Evolutionary conservation across 2,329 filamentous ascomycete genomes (phyloP).

Genomic region (Paecilomyces sp.): DNA sequence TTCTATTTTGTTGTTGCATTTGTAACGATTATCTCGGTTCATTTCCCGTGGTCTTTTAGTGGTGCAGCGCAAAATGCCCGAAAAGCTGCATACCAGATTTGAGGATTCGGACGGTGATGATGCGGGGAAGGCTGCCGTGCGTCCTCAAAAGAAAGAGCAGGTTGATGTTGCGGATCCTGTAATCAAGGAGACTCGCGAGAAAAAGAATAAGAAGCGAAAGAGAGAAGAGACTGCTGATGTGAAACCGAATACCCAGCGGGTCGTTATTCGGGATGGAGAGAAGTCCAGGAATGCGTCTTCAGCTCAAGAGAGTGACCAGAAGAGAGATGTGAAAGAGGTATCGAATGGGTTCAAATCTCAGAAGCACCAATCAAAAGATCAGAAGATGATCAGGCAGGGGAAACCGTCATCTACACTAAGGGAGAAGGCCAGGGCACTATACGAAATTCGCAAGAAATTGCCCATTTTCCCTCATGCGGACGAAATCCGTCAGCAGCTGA

Average conservation of each 20-base stretch:
- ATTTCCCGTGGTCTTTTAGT: background rate
- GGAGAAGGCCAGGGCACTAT: conserved; percentile 42
- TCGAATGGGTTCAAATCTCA: conserved; percentile 1
- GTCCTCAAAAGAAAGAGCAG: background rate
- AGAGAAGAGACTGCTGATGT: conserved; percentile 15
- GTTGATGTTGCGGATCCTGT: background rate
- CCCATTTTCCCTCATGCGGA: conserved; percentile 73
- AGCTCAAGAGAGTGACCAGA: background rate
- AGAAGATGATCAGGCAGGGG: conserved; percentile 11
- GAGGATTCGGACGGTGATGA: conserved; percentile 22
- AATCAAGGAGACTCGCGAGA: conserved; percentile 9
- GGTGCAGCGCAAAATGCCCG: conserved; percentile 26
- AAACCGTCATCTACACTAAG: conserved; percentile 24
- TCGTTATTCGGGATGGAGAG: conserved; percentile 5
- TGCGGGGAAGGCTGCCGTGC: conserved; percentile 5
- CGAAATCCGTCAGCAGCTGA: conserved; percentile 60
- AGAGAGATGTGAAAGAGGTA: background rate
- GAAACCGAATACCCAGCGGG: conserved; percentile 5
- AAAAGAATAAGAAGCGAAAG: conserved; percentile 27
- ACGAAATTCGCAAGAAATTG: conserved; percentile 55
- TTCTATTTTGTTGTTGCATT: background rate
- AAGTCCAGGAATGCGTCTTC: background rate
- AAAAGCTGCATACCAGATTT: conserved; percentile 34
- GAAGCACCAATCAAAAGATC: conserved; percentile 7
- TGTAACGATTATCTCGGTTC: background rate